phyloP scores from a whole-genome alignment of 75 land plant genomes.

The Selaginella tamariscina region DNA sequence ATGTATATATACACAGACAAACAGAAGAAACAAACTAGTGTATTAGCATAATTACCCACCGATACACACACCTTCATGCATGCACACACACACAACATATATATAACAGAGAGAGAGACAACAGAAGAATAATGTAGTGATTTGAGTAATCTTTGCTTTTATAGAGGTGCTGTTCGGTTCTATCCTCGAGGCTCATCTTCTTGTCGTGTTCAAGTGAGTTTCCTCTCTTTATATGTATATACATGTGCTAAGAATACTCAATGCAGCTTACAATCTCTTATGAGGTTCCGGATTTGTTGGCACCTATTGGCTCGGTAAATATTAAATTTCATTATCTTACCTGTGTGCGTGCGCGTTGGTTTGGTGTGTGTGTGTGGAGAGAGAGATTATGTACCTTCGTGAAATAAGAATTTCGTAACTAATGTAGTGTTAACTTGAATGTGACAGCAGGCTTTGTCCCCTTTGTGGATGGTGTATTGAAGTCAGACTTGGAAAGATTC shows the following conservation, averaged over 20 bases:
- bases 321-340: not conserved
- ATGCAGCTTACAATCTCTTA: conserved; percentile 84
- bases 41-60: too few species aligned
- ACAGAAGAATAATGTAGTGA: too few species aligned
- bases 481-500: conserved; percentile 24
- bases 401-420: not conserved
- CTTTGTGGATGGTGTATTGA: conserved; percentile 23
- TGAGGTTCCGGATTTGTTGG: conserved; percentile 58
- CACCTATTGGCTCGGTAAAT: conserved; percentile 63
- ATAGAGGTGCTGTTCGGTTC: conserved; percentile 85
- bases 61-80: too few species aligned
- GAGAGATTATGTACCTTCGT: too few species aligned
- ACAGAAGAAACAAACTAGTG: too few species aligned
- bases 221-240: too few species aligned
- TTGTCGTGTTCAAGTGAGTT: conserved; percentile 53
- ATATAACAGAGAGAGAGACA: too few species aligned
- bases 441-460: conserved; percentile 30
- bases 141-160: conserved; percentile 17
- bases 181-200: conserved; percentile 65
- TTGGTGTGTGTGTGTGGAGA: not conserved
- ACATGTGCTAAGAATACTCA: too few species aligned
- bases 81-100: too few species aligned
- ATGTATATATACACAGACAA: too few species aligned
- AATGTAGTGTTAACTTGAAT: too few species aligned
- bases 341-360: not conserved